Percentiles rank a stretch among this genome's conserved stretches.
phyloP scores from a whole-genome alignment of 208 protist genomes.

The Lotmaria passim region DNA sequence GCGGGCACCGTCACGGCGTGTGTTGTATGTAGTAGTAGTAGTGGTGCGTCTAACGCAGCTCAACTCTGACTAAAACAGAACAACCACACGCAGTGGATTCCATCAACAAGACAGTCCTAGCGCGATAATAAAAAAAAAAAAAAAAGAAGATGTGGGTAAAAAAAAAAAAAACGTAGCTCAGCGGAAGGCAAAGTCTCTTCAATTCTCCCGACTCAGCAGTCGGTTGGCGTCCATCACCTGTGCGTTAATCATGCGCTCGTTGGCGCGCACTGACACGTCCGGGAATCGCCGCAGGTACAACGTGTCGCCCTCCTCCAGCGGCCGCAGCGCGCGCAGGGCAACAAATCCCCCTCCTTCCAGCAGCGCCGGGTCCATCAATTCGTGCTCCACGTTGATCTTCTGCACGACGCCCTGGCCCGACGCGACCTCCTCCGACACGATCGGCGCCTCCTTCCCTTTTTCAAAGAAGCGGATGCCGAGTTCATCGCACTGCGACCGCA shows the following conservation, averaged over 20 bases:
- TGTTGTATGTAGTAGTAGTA: too few relatives aligned
- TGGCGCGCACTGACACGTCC: conserved; percentile 33
- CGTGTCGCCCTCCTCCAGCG: conserved; percentile 70
- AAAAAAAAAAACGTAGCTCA: too few relatives aligned
- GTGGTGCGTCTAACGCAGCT: too few relatives aligned
- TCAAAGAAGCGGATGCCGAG: conserved; percentile 54
- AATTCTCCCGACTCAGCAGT: conserved; percentile 42
- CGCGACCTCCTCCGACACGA: conserved; percentile 23
- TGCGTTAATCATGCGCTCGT: conserved; percentile 57
- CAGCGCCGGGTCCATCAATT: conserved; percentile 50
- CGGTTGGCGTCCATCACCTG: conserved; percentile 79
- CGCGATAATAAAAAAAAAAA: too few relatives aligned
- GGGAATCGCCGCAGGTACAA: conserved; percentile 78
- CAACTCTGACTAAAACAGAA: too few relatives aligned
- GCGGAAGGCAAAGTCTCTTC: neutral
- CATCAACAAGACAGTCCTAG: neutral
- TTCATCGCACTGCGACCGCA: conserved; percentile 50
- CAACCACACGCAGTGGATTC: too few relatives aligned
- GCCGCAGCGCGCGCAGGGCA: conserved; percentile 71
- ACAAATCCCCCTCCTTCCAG: conserved; percentile 69
- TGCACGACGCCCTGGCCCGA: conserved; percentile 14
- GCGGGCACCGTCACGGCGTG: too few relatives aligned
- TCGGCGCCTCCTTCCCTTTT: conserved; percentile 27
- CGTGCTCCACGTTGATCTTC: conserved; percentile 36
- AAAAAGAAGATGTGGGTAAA: neutral